Base-by-base conservation (phyloP, 2,329 filamentous ascomycete genomes). In the Penicillium sp. region DNA sequence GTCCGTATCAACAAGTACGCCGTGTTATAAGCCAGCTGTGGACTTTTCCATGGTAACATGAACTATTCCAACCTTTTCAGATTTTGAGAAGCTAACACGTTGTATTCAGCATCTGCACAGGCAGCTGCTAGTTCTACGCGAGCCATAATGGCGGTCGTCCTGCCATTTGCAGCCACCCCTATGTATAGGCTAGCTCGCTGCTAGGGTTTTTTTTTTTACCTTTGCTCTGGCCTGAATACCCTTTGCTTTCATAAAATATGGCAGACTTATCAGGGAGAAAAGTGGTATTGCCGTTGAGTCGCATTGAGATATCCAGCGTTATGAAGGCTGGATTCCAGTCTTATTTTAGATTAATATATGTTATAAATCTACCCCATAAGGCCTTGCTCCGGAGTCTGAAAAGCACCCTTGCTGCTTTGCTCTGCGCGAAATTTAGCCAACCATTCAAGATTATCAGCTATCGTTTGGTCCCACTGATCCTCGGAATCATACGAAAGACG, bases 381-480 rank as follows among this genome's bases (percentile, higher is more conserved):
- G 16, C 14, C 14, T 35, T 35, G 34, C 16, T 35, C 16, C 3
- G 6, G 34, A 4, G 16, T n/a, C 7, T 35, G 34, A n/a, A 35
- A 8, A 35, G 16, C 6, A 35, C 16, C 34, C 16, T 35, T n/a
- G 14, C 7, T n/a, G 20, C 6, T 9, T 20, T 46, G 44, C 18
- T 20, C 26, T 35, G 14, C 29, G 26, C 56, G 53, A 24, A 62
- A 62, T 13, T 39, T 38, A 42, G 57, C 20, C 42, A 65, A 22
- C 58, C 61, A 64, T 18, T 59, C 58, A 8, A 18, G 44, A 40
- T 64, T 57, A 54, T 64, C 63, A 0, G 58, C 61, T 24, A 65
- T 57, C 1, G 60, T 64, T 37, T 65, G 65, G 35, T 69, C 63
- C 64, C 65, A 69, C 18, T 48, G 48, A 26, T 68, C 66, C 22